phyloP scores from a whole-genome alignment of 2,329 filamentous ascomycete genomes.

The Alternaria ventricosa region DNA sequence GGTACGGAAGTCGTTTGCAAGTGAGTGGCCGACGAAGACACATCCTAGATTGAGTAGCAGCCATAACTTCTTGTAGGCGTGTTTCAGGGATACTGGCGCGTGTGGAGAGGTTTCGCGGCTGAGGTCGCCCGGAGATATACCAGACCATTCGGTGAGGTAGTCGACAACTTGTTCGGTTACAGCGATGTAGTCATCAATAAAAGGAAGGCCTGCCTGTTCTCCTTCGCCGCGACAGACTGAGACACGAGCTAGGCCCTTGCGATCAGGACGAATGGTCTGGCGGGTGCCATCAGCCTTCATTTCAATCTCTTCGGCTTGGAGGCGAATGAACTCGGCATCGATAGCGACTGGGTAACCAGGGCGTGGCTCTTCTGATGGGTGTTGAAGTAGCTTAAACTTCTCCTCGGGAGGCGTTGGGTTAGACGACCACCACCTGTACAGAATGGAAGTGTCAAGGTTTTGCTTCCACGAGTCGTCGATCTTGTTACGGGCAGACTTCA shows the following conservation, averaged over 20 bases:
- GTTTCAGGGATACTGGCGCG: conserved; percentile 84
- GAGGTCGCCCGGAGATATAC: conserved; percentile 84
- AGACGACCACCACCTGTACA: conserved; percentile 75
- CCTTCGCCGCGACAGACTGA: conserved; percentile 86
- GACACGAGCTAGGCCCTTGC: conserved; percentile 89
- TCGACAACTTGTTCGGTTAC: conserved; percentile 92
- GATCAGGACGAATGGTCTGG: conserved; percentile 88
- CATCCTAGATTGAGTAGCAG: conserved; percentile 92
- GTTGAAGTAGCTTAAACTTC: conserved; percentile 67
- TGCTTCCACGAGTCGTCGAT: conserved; percentile 89
- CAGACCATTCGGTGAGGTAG: conserved; percentile 92
- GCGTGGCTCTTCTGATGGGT: conserved; percentile 68
- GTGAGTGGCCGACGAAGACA: conserved; percentile 89
- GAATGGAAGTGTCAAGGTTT: conserved; percentile 79
- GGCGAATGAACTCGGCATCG: conserved; percentile 94
- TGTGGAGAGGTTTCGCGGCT: conserved; percentile 80
- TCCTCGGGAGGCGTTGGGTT: conserved; percentile 52
- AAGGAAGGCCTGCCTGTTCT: conserved; percentile 78
- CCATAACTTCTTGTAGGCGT: conserved; percentile 98
- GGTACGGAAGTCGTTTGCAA: conserved; percentile 95
- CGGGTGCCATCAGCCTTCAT: conserved; percentile 93
- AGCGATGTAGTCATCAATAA: conserved; percentile 96
- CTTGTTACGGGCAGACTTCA: conserved; percentile 78
- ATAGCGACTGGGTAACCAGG: conserved; percentile 81
- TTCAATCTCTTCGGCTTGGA: conserved; percentile 92